Conservation (phyloP, 1,139 yeast species). For the Candida buenavistaensis region DNA sequence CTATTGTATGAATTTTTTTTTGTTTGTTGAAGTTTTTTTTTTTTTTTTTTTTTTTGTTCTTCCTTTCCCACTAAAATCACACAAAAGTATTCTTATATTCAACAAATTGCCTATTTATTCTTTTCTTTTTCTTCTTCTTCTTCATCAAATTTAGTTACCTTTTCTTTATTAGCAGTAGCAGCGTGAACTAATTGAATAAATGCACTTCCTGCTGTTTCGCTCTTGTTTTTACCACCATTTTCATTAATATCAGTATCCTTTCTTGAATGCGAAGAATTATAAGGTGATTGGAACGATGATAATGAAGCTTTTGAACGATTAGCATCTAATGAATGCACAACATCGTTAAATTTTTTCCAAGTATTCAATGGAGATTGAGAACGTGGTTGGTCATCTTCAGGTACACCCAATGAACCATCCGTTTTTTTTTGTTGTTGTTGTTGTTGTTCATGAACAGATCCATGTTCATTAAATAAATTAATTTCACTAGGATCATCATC, state of each 20-base stretch:
- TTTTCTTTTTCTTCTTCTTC: conserved; percentile 9
- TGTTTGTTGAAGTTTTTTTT: too few species aligned
- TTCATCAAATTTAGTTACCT: conserved; percentile 44
- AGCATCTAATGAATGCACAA: conserved; percentile 17
- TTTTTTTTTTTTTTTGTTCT: too few species aligned
- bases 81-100: too few species aligned
- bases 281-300: conserved; percentile 16
- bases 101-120: too few species aligned
- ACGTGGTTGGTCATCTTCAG: background rate
- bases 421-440: conserved; percentile 10
- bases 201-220: conserved; percentile 35
- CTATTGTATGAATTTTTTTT: too few species aligned
- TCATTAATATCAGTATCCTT: conserved; percentile 6
- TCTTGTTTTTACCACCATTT: conserved; percentile 8
- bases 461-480: conserved; percentile 38
- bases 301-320: conserved; percentile 21
- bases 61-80: too few species aligned
- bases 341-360: conserved; percentile 28
- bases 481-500: conserved; percentile 57
- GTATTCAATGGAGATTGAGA: conserved; percentile 17
- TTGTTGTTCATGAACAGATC: conserved; percentile 17
- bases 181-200: conserved; percentile 76
- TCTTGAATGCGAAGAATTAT: conserved; percentile 5
- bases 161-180: conserved; percentile 66
- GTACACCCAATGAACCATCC: conserved; percentile 1